These are phyloP conservation scores for Quillaja saponaria DNA, from an alignment of 306 rosid species.

Conservation along the genomic window DNA sequence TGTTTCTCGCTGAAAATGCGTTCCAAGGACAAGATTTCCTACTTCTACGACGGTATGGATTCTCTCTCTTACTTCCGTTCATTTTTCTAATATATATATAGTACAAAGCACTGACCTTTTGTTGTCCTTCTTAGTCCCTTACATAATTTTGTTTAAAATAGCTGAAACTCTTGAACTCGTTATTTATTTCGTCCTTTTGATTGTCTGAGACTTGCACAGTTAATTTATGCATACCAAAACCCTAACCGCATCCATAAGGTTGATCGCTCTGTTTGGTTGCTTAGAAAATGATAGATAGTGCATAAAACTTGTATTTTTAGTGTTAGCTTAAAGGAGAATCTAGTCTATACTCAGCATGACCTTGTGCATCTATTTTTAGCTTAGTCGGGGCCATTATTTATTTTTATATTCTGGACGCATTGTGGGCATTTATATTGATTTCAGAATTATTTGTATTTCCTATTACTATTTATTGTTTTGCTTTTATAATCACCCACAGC, in stretches of 20 bases:
- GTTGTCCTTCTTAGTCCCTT: no score
- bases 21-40: slow-evolving; percentile 86
- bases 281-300: not conserved
- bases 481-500: no score
- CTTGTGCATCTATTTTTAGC: not conserved
- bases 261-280: slow-evolving; percentile 3
- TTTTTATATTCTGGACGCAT: not conserved
- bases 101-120: no score
- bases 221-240: slow-evolving; percentile 22
- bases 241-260: slow-evolving; percentile 28
- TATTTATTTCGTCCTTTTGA: not conserved
- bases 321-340: slow-evolving; percentile 7
- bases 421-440: no score
- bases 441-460: not conserved
- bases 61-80: not conserved
- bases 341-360: not conserved
- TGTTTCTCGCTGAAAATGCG: slow-evolving; percentile 49
- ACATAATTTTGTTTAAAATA: not conserved
- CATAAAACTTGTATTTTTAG: not conserved
- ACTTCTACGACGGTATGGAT: slow-evolving; percentile 81
- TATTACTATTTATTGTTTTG: not conserved
- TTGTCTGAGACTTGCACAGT: not conserved
- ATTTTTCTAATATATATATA: no score
- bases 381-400: not conserved
- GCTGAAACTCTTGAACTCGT: not conserved